A percentile compares a stretch with the other conserved stretches of the same genome.
Evolutionary conservation across 2,329 filamentous ascomycete species (phyloP).

Genomic region (Aspergillus sclerotialis): DNA sequence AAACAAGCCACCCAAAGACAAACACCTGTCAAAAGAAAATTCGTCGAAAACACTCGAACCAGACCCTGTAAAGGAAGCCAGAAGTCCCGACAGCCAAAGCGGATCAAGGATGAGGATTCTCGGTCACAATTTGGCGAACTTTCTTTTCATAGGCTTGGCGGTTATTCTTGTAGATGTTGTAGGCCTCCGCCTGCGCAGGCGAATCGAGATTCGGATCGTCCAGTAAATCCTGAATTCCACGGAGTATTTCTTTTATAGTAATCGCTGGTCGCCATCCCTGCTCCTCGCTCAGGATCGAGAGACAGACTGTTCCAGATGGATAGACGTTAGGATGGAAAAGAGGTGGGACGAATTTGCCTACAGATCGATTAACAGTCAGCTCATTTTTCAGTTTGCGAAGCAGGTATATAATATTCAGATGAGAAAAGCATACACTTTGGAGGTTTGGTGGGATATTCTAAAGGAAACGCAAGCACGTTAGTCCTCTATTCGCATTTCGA

Average conservation of each 20-base stretch:
- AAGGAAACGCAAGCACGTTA: slow-evolving; percentile 12
- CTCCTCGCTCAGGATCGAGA: slow-evolving; percentile 96
- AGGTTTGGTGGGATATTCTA: slow-evolving; percentile 97
- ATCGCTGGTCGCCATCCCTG: slow-evolving; percentile 98
- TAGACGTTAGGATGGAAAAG: slow-evolving; percentile 99
- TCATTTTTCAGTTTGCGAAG: background rate
- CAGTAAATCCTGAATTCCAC: slow-evolving; percentile 91
- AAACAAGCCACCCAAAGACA: too few relatives aligned
- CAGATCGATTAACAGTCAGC: background rate
- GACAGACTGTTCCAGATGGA: slow-evolving; percentile 91
- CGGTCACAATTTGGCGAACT: slow-evolving; percentile 76
- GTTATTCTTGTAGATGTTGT: slow-evolving; percentile 94
- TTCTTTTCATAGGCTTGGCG: slow-evolving; percentile 79
- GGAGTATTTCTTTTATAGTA: slow-evolving; percentile 93
- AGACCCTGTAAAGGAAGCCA: too few relatives aligned
- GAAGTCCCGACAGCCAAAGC: too few relatives aligned
- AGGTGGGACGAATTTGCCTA: slow-evolving; percentile 92
- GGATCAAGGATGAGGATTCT: slow-evolving; percentile 81
- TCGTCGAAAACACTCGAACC: too few relatives aligned
- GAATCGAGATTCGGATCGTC: slow-evolving; percentile 97
- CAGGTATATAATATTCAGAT: background rate
- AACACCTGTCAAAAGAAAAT: too few relatives aligned
- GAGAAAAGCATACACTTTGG: slow-evolving; percentile 72
- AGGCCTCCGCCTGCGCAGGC: slow-evolving; percentile 92
- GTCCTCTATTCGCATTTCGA: slow-evolving; percentile 1